Percentiles rank a stretch among this genome's conserved stretches.
These are phyloP conservation scores for Inga laurina DNA, from an alignment of 306 rosid genomes.

Conservation along the genomic window DNA sequence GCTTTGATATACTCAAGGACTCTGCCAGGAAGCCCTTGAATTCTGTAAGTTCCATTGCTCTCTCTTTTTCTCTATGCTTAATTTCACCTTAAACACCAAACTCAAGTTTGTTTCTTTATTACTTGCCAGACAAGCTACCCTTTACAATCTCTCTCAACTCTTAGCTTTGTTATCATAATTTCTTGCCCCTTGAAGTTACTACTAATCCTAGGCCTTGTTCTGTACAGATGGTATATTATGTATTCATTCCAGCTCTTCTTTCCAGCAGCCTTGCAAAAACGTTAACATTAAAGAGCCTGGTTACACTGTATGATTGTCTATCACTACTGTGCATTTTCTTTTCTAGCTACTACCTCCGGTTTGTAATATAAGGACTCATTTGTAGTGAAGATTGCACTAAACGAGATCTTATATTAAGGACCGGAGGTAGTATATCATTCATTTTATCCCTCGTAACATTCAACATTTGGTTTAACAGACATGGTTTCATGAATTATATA, in stretches of 20 bases:
- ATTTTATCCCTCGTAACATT: neutral
- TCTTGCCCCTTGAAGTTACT: neutral
- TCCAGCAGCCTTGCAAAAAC: conserved; percentile 29
- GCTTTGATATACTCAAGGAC: conserved; percentile 20
- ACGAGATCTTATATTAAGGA: too few relatives aligned
- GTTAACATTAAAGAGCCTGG: conserved; percentile 29
- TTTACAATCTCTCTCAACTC: neutral
- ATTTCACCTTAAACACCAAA: neutral
- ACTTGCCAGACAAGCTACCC: neutral
- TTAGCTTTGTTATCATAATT: neutral
- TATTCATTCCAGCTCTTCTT: conserved; percentile 40
- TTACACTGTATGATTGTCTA: conserved; percentile 34
- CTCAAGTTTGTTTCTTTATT: neutral
- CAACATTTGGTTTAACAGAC: neutral
- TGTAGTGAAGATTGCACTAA: too few relatives aligned
- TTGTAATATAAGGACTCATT: too few relatives aligned
- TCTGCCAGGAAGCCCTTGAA: conserved; percentile 29
- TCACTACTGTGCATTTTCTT: neutral
- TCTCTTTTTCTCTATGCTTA: neutral
- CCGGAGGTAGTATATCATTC: too few relatives aligned
- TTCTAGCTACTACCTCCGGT: neutral
- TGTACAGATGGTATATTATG: conserved; percentile 38
- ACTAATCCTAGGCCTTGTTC: neutral
- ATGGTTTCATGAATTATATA: neutral
- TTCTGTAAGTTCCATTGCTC: conserved; percentile 6